Conservation (phyloP, 208 protist genomes). For the Acanthamoeba triangularis region DNA sequence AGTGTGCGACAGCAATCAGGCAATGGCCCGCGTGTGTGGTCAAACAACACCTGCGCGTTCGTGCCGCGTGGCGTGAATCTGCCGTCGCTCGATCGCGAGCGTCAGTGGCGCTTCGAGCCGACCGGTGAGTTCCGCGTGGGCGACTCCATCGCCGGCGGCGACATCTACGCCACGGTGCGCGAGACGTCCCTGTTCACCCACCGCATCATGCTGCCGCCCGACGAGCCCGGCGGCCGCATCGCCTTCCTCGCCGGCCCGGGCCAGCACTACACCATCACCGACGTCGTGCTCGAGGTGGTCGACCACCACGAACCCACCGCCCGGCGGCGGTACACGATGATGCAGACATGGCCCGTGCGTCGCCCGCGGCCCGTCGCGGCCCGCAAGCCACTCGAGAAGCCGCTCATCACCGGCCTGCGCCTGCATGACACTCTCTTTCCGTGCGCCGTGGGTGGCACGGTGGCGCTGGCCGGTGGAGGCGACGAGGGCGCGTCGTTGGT, state of each 20-base stretch:
- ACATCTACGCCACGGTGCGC: constrained; percentile 84
- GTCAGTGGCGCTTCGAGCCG: constrained; percentile 98
- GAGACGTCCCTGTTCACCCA: constrained; percentile 87
- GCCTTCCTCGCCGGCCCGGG: constrained; percentile 79
- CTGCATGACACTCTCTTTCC: background rate
- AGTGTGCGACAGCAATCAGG: constrained; percentile 90
- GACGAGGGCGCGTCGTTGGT: background rate
- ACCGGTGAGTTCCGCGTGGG: constrained; percentile 78
- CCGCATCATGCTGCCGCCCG: constrained; percentile 86
- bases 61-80: constrained; percentile 99
- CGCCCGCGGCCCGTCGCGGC: constrained; percentile 77
- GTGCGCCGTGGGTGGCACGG: background rate
- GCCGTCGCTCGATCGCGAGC: constrained; percentile 96
- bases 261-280: constrained; percentile 82
- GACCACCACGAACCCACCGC: background rate
- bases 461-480: background rate
- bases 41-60: constrained; percentile 93
- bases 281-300: background rate
- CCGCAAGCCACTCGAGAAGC: background rate
- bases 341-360: constrained; percentile 87
- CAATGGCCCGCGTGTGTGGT: too few relatives aligned
- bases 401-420: constrained; percentile 19
- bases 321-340: constrained; percentile 83
- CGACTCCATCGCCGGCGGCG: constrained; percentile 85
- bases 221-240: constrained; percentile 81